These are phyloP conservation scores for Gaeumannomyces sp. DNA, from an alignment of 2,329 filamentous ascomycete species.

Conservation along the genomic window DNA sequence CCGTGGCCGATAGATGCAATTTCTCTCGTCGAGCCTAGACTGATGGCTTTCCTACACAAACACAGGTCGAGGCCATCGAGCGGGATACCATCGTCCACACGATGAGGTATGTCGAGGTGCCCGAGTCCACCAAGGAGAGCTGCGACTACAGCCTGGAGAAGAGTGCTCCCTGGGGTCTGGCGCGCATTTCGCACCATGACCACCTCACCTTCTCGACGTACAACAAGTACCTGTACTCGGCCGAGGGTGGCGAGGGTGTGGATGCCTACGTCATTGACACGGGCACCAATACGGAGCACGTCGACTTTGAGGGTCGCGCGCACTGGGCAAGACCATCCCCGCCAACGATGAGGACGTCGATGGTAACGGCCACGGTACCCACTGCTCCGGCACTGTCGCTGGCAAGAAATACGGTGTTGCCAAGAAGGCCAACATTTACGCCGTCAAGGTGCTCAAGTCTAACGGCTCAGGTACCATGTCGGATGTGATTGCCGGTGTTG, in stretches of 20 bases:
- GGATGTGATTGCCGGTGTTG: conserved; percentile 96
- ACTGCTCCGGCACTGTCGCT: conserved; percentile 96
- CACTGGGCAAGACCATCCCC: conserved; percentile 95
- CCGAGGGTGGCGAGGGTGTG: conserved; percentile 89
- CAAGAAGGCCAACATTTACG: conserved; percentile 96
- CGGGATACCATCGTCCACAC: conserved; percentile 89
- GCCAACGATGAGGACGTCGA: conserved; percentile 76
- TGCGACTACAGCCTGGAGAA: conserved; percentile 67
- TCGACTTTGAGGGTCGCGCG: conserved; percentile 95
- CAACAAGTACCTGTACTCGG: conserved; percentile 95
- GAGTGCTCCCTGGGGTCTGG: conserved; percentile 96
- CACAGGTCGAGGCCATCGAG: conserved; percentile 92
- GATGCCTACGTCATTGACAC: conserved; percentile 99
- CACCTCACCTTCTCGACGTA: conserved; percentile 83
- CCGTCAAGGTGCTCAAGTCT: conserved; percentile 96
- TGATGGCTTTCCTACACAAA: background rate
- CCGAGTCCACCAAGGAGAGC: conserved; percentile 25
- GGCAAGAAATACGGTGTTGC: conserved; percentile 99
- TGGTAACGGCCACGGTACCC: conserved; percentile 97
- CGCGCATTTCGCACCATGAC: conserved; percentile 93
- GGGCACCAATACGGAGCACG: conserved; percentile 87
- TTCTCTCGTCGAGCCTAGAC: background rate
- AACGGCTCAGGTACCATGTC: conserved; percentile 98
- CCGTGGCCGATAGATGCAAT: background rate
- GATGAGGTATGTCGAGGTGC: conserved; percentile 45